phyloP scores from a whole-genome alignment of 2,329 filamentous ascomycete genomes.

The Tolypocladium capitatum region DNA sequence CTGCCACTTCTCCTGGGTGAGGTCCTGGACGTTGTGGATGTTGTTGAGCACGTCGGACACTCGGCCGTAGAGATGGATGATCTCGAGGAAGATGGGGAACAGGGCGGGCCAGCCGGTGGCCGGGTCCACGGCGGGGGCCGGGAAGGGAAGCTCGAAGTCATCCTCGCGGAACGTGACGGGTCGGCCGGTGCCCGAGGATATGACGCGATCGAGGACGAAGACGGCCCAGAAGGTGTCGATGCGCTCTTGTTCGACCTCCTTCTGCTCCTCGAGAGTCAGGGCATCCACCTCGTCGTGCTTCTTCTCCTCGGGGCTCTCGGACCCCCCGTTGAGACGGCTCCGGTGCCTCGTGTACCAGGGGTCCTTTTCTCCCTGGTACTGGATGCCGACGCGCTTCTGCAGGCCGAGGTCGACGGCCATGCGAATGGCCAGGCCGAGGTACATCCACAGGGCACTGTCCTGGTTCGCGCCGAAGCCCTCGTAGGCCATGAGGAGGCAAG shows the following conservation, averaged over 20 bases:
- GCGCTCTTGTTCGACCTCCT: conserved; percentile 63
- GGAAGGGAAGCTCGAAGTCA: conserved; percentile 70
- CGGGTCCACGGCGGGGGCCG: conserved; percentile 34
- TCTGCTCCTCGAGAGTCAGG: conserved; percentile 37
- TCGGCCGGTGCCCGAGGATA: conserved; percentile 75
- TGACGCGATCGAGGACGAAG: conserved; percentile 75
- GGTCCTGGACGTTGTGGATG: conserved; percentile 58
- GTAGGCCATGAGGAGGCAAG: conserved; percentile 72
- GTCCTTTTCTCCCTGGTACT: conserved; percentile 41
- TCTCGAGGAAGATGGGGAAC: conserved; percentile 67
- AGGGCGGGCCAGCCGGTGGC: conserved; percentile 60
- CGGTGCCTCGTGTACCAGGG: conserved; percentile 33
- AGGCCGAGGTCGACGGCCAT: conserved; percentile 71
- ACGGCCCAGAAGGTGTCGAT: conserved; percentile 86
- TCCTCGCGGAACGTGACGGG: conserved; percentile 74
- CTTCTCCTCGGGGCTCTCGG: conserved; percentile 26
- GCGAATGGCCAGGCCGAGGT: conserved; percentile 73
- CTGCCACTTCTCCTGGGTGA: conserved; percentile 61
- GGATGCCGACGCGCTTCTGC: conserved; percentile 66
- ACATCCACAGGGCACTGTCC: conserved; percentile 90
- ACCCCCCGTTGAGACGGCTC: conserved; percentile 20
- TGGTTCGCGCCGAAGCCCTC: conserved; percentile 81
- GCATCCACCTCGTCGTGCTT: conserved; percentile 26
- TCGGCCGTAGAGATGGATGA: conserved; percentile 74
- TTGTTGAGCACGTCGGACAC: conserved; percentile 78